A percentile compares a stretch with the other conserved stretches of the same genome.
phyloP scores from a whole-genome alignment of 768 basidiomycete genomes.

The Dioszegia aurantiaca region DNA sequence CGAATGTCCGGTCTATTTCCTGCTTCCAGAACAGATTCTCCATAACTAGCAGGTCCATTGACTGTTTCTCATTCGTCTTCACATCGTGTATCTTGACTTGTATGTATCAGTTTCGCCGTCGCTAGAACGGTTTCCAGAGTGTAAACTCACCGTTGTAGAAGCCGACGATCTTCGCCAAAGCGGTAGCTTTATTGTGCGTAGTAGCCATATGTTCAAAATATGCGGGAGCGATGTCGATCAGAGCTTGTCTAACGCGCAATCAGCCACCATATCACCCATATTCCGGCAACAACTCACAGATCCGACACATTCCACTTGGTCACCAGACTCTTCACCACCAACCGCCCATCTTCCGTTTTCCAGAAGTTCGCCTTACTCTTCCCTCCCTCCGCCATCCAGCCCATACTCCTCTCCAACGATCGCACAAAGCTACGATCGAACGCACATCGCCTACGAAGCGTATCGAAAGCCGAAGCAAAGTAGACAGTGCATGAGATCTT shows the following conservation, averaged over 20 bases:
- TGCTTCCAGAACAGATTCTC: constrained; percentile 76
- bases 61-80: constrained; percentile 66
- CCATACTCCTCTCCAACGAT: constrained; percentile 62
- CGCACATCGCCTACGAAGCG: constrained; percentile 64
- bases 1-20: constrained; percentile 68
- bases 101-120: too few species aligned
- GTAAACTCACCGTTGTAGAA: constrained; percentile 62
- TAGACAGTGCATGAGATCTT: constrained; percentile 76
- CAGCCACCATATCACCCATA: not conserved
- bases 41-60: constrained; percentile 76
- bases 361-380: constrained; percentile 79
- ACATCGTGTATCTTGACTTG: constrained; percentile 67
- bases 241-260: constrained; percentile 61
- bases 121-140: not conserved
- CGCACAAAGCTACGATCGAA: constrained; percentile 63
- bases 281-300: constrained; percentile 57
- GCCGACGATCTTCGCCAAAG: constrained; percentile 74
- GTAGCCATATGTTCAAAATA: constrained; percentile 77
- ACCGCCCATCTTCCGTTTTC: constrained; percentile 73
- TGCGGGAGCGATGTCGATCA: constrained; percentile 71
- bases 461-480: constrained; percentile 76
- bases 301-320: constrained; percentile 85
- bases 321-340: constrained; percentile 80
- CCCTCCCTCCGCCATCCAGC: constrained; percentile 71
- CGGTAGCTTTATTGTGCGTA: constrained; percentile 65